These are phyloP conservation scores for Stephania yunnanensis DNA, from an alignment of 164 flowering plant genomes.

Conservation along the genomic window DNA sequence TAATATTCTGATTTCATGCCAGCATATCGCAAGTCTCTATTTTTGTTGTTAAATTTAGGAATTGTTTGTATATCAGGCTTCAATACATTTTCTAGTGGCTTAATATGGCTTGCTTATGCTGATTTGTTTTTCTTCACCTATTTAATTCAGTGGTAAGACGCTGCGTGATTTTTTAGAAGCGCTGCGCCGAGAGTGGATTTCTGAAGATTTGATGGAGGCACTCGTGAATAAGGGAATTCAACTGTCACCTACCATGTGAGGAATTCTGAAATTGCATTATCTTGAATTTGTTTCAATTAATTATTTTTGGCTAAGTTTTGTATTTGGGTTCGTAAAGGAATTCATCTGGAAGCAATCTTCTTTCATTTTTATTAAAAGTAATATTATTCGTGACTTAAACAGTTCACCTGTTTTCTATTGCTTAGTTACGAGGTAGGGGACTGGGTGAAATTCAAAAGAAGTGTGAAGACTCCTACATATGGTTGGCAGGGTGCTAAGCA, in stretches of 20 bases:
- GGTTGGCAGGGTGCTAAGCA: slow-evolving; percentile 98
- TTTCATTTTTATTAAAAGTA: background rate
- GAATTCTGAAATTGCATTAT: background rate
- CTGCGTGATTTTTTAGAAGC: slow-evolving; percentile 84
- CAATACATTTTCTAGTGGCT: background rate
- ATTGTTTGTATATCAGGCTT: background rate
- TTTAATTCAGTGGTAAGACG: slow-evolving; percentile 71
- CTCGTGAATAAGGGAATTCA: slow-evolving; percentile 67
- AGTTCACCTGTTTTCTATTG: slow-evolving; percentile 8
- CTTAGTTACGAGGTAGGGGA: slow-evolving; percentile 82
- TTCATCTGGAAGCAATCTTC: background rate
- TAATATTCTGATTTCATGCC: background rate
- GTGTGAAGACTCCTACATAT: slow-evolving; percentile 58
- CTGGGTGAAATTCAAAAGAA: slow-evolving; percentile 93
- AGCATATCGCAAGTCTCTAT: background rate
- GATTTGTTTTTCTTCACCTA: slow-evolving; percentile 7
- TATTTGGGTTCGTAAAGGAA: background rate
- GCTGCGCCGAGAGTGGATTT: slow-evolving; percentile 96
- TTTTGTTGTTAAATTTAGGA: background rate
- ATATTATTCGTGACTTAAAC: background rate
- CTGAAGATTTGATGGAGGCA: slow-evolving; percentile 94
- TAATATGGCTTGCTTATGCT: background rate
- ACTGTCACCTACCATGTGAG: slow-evolving; percentile 89
- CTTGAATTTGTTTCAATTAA: background rate
- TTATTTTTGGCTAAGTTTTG: background rate